Evolutionary conservation across 1,284 basidiomycete genomes (phyloP).

Genomic region (Meripilus lineatus): DNA sequence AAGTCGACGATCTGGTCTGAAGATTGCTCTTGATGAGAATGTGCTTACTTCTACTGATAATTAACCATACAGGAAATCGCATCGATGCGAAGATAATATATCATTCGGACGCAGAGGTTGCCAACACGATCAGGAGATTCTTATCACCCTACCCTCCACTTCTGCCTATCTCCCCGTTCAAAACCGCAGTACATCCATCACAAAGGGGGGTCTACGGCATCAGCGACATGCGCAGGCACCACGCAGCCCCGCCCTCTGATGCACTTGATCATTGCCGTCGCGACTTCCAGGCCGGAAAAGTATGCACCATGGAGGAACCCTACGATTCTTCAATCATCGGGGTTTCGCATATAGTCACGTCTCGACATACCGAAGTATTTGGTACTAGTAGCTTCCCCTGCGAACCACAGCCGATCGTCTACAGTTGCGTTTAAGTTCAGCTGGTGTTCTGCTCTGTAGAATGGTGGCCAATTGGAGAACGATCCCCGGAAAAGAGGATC

Average conservation of each 20-base stretch:
- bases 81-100: no score
- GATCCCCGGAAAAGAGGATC: conserved; percentile 58
- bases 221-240: conserved; percentile 20
- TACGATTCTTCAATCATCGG: conserved; percentile 21
- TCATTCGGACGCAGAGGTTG: no score
- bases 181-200: no score
- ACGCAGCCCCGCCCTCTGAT: conserved; percentile 27
- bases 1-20: conserved; percentile 57
- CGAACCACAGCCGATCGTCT: conserved; percentile 48
- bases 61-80: no score
- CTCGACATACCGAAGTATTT: conserved; percentile 47
- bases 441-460: conserved; percentile 46
- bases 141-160: no score
- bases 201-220: conserved; percentile 21
- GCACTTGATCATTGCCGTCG: conserved; percentile 32
- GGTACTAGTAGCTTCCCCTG: conserved; percentile 56
- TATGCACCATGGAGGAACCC: conserved; percentile 33
- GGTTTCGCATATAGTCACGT: background rate
- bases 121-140: no score
- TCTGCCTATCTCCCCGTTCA: no score
- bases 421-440: conserved; percentile 53
- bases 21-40: no score
- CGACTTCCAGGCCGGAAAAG: conserved; percentile 30
- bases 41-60: no score
- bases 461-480: conserved; percentile 66